These are phyloP conservation scores for Acrocalymma vagum DNA, from an alignment of 2,329 filamentous ascomycete genomes.

Conservation along the genomic window DNA sequence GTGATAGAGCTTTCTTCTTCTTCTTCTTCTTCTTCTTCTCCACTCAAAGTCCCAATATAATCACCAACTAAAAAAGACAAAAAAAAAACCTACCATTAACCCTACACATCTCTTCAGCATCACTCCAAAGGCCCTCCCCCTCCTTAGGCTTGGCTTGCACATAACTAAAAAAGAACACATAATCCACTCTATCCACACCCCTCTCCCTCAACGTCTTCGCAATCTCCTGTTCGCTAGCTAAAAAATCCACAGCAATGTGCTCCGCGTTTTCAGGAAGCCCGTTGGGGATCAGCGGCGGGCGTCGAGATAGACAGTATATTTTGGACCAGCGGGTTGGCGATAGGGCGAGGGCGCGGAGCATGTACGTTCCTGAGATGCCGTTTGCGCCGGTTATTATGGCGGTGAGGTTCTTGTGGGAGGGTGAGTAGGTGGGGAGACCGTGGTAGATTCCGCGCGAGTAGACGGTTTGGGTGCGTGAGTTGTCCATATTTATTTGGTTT, in stretches of 20 bases:
- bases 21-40: too few species aligned
- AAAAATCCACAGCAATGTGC: slow-evolving; percentile 53
- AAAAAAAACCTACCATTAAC: slow-evolving; percentile 49
- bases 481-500: too few species aligned
- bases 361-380: slow-evolving; percentile 63
- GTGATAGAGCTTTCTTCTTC: too few species aligned
- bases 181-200: slow-evolving; percentile 48
- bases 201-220: slow-evolving; percentile 43
- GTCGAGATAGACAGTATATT: slow-evolving; percentile 59
- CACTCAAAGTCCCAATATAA: neutral
- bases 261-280: slow-evolving; percentile 49
- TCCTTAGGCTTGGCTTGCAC: slow-evolving; percentile 59
- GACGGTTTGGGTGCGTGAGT: too few species aligned
- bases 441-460: slow-evolving; percentile 57
- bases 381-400: slow-evolving; percentile 64
- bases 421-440: slow-evolving; percentile 57
- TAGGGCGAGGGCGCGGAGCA: slow-evolving; percentile 58
- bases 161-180: slow-evolving; percentile 65
- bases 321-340: slow-evolving; percentile 60
- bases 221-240: slow-evolving; percentile 47
- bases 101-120: slow-evolving; percentile 59
- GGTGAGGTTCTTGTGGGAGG: slow-evolving; percentile 53
- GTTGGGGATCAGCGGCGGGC: slow-evolving; percentile 54
- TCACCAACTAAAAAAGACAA: neutral
- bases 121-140: slow-evolving; percentile 56